Evolutionary conservation across 768 basidiomycete species (phyloP).

Genomic region (Pisolithus orientalis): DNA sequence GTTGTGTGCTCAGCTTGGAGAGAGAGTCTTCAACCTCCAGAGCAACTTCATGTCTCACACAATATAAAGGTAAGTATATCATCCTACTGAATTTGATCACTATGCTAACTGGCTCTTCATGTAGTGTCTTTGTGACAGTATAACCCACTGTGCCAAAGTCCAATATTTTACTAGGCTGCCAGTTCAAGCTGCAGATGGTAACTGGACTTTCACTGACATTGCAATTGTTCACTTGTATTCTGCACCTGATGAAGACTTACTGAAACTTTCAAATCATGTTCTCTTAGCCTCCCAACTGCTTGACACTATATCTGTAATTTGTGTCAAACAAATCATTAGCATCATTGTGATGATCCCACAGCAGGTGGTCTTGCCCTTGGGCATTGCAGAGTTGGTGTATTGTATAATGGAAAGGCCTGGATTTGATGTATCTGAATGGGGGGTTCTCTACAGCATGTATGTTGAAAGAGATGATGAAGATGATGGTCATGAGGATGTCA

Average conservation of each 20-base stretch:
- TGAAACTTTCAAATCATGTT: too few species aligned
- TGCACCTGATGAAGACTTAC: background rate
- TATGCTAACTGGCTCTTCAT: background rate
- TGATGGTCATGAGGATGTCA: background rate
- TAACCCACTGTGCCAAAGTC: background rate
- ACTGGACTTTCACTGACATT: background rate
- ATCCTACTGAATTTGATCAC: too few species aligned
- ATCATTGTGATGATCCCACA: constrained; percentile 3
- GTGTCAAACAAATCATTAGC: background rate
- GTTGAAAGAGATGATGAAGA: background rate
- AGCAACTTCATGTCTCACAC: too few species aligned
- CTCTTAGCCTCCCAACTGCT: too few species aligned
- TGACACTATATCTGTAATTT: background rate
- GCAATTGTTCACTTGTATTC: constrained; percentile 7
- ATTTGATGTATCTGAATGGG: constrained; percentile 1
- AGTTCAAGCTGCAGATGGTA: background rate
- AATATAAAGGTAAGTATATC: too few species aligned
- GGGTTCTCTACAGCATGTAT: background rate
- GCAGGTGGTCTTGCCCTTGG: too few species aligned
- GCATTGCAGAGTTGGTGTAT: background rate
- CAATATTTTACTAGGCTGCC: too few species aligned
- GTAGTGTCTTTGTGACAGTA: background rate
- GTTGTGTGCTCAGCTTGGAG: too few species aligned
- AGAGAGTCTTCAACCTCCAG: too few species aligned
- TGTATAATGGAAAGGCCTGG: constrained; percentile 6